Base-by-base conservation (phyloP, 2,329 filamentous ascomycete species). In the Aspergillus sojae region DNA sequence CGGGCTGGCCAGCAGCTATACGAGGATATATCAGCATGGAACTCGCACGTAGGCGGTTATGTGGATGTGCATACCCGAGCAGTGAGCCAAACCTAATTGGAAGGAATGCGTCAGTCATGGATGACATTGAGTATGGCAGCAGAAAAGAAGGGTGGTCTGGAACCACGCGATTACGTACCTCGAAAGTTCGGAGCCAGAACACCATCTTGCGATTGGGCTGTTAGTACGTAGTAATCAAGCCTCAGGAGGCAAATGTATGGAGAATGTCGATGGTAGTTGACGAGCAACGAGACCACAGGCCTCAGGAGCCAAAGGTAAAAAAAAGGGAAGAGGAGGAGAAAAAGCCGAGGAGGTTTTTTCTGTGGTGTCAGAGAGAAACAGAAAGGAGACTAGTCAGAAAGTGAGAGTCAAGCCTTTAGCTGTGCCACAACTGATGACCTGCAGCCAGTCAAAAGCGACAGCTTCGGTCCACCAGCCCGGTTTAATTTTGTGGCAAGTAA, bases 1-100 rank as follows among this genome's bases (percentile, higher is more conserved):
- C 11, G 78, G 79, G 65, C 79, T 82, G 58, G 74, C 70, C 57
- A 82, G 71, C 61, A 82, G 77, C 79, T 81, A 65, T 45, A 61
- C 36, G 39, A 55, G 26, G 58, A 36, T 28, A 61, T 28, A 60
- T 66, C 62, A 70, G 54, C 48, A 56, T 62, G 39, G 59, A 28
- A 48, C 14, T 53, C 45, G 23, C 12, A 21, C 5, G 12, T 54
- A 32, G 32, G 19, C 19, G 16, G 43, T 56, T 7, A 12, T 6
- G 39, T 48, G 34, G 56, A 53, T 53, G 52, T 23, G 69, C 76
- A 65, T 77, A 80, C 78, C 69, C 77, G 72, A 58, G 68, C 63
- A 59, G 73, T 77, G 59, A 79, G 70, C 77, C 76, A 79, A 61
- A 74, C 62, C 78, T 79, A 61, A 55, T 54, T 36, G 32, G 53